Base-by-base conservation (phyloP, 163 green algal genomes). In the Volvox carteri region DNA sequence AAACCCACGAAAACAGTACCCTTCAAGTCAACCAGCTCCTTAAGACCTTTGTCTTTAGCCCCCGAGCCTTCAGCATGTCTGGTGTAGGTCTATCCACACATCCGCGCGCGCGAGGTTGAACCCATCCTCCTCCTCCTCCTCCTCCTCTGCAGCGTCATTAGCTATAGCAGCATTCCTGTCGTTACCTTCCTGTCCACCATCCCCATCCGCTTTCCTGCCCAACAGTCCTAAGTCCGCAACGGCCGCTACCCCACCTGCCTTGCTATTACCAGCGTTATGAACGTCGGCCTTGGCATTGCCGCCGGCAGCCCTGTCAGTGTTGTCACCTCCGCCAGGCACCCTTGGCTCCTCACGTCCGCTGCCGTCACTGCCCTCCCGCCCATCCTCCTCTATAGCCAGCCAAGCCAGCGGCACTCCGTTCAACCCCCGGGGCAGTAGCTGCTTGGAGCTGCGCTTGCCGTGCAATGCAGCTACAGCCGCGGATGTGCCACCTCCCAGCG, bases 381-480 rank as follows among this genome's bases (percentile, higher is more conserved):
- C 73, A 11, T 85, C 77, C 54, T 85, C 77, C 77, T 54, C 77
- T 41, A 73, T 85, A 1, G 54, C 54, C 28, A n/a, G 41, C 77
- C 77, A 85, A 2, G 52, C 77, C 77, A 85, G 30, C 33, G 75
- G 75, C 75, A 84, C 30, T 12, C 75, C 75, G 30, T 70, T 48
- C 19, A 48, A 48, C 46, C 75, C 75, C 16, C 75, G 75, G 12
- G 75, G 75, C 75, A 84, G 75, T 52, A 70, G 11, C n/a, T 84
- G 30, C 50, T 68, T 70, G 25, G 21, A 8, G 75, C 48, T 84
- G 8, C 50, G 48, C 25, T 14, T 72, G 33, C 50, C 48, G 3
- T 52, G n/a, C 3, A 25, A 3, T 35, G 7, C n/a, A 37, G 48
- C 33, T n/a, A 23, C 46, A 67, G 37, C n/a, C 54, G 54, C 54